Conservation (phyloP, 768 basidiomycete species). For the Sarcodon aspratus region DNA sequence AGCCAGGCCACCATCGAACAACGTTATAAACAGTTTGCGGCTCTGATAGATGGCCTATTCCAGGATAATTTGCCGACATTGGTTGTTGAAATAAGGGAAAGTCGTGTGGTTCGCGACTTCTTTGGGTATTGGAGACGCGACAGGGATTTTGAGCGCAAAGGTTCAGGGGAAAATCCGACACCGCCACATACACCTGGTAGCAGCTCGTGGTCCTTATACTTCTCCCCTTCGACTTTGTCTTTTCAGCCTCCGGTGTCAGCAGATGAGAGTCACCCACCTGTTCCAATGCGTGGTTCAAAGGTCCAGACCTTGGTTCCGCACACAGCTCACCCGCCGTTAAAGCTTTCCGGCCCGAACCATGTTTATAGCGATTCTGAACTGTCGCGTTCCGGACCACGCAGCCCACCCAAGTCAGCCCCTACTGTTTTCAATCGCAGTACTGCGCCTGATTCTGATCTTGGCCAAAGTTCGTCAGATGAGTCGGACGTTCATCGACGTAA, state of each 20-base stretch:
- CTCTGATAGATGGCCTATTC: slow-evolving; percentile 50
- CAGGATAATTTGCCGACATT: slow-evolving; percentile 51
- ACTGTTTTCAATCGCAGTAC: background rate
- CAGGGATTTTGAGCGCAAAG: slow-evolving; percentile 42
- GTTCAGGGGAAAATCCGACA: slow-evolving; percentile 15
- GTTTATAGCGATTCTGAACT: too few species aligned
- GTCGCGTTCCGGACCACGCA: too few species aligned
- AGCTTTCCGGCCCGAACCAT: background rate
- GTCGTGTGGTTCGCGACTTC: slow-evolving; percentile 55
- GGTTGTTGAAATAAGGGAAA: slow-evolving; percentile 51
- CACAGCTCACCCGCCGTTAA: background rate
- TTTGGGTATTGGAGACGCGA: slow-evolving; percentile 74
- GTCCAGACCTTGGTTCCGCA: background rate
- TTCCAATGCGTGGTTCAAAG: background rate
- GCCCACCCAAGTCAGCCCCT: too few species aligned
- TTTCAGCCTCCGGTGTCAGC: slow-evolving; percentile 13
- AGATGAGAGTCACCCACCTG: slow-evolving; percentile 2
- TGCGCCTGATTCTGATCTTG: background rate
- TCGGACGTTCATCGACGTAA: background rate
- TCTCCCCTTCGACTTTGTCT: slow-evolving; percentile 31
- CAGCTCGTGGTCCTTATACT: slow-evolving; percentile 49
- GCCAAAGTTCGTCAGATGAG: background rate
- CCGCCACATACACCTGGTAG: slow-evolving; percentile 33
- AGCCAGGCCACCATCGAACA: slow-evolving; percentile 56
- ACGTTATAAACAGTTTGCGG: slow-evolving; percentile 46